Percentiles rank a stretch among this genome's conserved stretches.
Conservation (phyloP, 2,329 filamentous ascomycete species). For the Penicillium polonicum region DNA sequence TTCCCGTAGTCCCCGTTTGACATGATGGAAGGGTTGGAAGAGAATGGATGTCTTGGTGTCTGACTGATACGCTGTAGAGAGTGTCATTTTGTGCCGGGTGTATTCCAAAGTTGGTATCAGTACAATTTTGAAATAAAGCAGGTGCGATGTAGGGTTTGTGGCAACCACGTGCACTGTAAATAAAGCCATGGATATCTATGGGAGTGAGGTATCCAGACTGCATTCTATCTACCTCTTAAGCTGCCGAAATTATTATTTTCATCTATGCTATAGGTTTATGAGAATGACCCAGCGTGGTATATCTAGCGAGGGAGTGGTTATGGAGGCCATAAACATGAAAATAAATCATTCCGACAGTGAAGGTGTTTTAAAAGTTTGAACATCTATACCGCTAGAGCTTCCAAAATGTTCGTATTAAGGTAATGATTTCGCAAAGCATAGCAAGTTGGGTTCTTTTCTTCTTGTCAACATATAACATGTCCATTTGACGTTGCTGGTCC, state of each 20-base stretch:
- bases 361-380: not conserved
- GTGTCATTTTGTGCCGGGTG: not conserved
- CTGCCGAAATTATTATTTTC: too few relatives aligned
- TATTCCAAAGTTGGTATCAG: not conserved
- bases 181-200: not conserved
- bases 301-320: not conserved
- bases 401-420: not conserved
- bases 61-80: not conserved
- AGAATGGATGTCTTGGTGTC: not conserved
- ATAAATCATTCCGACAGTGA: not conserved
- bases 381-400: not conserved
- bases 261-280: not conserved
- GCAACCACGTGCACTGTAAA: not conserved
- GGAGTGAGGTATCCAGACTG: too few relatives aligned
- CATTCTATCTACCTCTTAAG: not conserved
- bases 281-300: not conserved
- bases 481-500: too few relatives aligned
- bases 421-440: not conserved
- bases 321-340: not conserved
- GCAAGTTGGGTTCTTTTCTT: not conserved
- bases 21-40: not conserved
- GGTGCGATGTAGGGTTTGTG: not conserved
- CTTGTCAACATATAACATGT: not conserved
- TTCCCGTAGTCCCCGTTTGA: conserved; percentile 22
- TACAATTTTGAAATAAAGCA: not conserved